Base-by-base conservation (phyloP, 1,284 basidiomycete genomes). In the Stereum hirsutum region DNA sequence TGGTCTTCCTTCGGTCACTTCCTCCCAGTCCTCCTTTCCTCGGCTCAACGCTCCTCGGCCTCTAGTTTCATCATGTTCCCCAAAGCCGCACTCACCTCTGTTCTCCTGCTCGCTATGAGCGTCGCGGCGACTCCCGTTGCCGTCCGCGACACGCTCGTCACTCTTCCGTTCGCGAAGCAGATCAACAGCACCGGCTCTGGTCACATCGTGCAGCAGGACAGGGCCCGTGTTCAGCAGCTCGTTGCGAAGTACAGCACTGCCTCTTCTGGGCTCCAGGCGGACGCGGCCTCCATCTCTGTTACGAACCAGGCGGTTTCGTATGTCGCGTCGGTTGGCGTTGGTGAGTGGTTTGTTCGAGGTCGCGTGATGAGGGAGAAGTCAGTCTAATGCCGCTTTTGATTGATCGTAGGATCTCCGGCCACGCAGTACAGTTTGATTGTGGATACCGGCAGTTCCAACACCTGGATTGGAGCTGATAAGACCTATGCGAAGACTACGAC, bases 381-480 rank as follows among this genome's bases (percentile, higher is more conserved):
- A n/a, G n/a, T n/a, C n/a, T n/a, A n/a, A n/a, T n/a, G n/a, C n/a
- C n/a, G n/a, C n/a, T n/a, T n/a, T n/a, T n/a, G n/a, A n/a, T n/a
- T n/a, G n/a, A n/a, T n/a, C n/a, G n/a, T n/a, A n/a, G 81, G 81
- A 30, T 69, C 51, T 48, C 79, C 79, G 4, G 58, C 78, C 14
- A 80, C 76, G 3, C 56, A 60, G n/a, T 60, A 59, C 46, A 46
- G 46, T 17, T 50, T 63, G 21, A 38, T 64, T 24, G 36, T 52
- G 15, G 50, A 52, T 19, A 50, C 50, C 46, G 62, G 61, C 7
- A 61, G 59, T 41, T 78, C 78, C 27, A 81, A 80, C 63, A 83
- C 78, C 11, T 84, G 81, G 81, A 62, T 83, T 35, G 79, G 80
- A 24, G 75, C 80, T 25, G 52, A 36, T n/a, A 62, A 50, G 23